Evolutionary conservation across 176 grass and related monocot genomes (phyloP).

Genomic region (Cenchrus americanus): DNA sequence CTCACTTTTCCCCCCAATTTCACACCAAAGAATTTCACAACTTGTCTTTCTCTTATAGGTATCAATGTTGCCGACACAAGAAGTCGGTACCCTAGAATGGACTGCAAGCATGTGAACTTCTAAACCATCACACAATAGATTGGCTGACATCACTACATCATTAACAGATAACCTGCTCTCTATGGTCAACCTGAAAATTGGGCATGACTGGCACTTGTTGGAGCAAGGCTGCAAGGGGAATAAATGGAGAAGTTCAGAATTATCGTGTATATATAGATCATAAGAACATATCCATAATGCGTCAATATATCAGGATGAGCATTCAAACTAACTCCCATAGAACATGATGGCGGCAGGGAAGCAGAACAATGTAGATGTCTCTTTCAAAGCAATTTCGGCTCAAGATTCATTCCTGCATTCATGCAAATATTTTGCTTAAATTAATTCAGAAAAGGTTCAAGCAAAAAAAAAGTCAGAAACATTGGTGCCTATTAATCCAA

Average conservation of each 20-base stretch:
- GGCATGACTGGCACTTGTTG: slow-evolving; percentile 57
- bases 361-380: slow-evolving; percentile 63
- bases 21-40: slow-evolving; percentile 21
- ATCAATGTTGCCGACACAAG: neutral
- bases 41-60: neutral
- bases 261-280: neutral
- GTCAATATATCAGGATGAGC: neutral
- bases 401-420: slow-evolving; percentile 61
- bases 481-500: neutral
- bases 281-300: neutral
- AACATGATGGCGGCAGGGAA: slow-evolving; percentile 67
- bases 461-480: neutral
- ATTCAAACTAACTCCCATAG: slow-evolving; percentile 66
- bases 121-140: slow-evolving; percentile 38
- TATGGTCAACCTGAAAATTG: slow-evolving; percentile 58
- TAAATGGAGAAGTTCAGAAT: slow-evolving; percentile 4
- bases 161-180: slow-evolving; percentile 43
- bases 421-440: neutral
- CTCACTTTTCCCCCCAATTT: slow-evolving; percentile 3
- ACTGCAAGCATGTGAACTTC: slow-evolving; percentile 25
- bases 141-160: slow-evolving; percentile 34
- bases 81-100: neutral
- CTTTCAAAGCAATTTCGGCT: slow-evolving; percentile 72
- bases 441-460: neutral
- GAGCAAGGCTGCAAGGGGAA: slow-evolving; percentile 47